Evolutionary conservation across 1,139 yeast genomes (phyloP).

Genomic region (Protomyces pachydermus): DNA sequence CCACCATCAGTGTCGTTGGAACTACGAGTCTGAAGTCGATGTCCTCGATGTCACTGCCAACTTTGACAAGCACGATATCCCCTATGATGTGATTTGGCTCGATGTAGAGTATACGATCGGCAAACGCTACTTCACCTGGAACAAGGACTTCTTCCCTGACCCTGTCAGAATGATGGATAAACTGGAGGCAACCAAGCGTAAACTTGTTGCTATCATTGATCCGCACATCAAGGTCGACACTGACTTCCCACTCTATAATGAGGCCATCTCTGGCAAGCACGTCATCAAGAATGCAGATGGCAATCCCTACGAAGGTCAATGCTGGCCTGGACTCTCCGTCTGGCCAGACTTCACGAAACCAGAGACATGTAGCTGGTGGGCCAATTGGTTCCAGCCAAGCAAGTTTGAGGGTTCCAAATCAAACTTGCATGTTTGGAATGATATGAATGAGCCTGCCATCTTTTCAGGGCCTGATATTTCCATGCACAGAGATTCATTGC

Average conservation of each 20-base stretch:
- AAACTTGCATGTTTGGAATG: constrained; percentile 88
- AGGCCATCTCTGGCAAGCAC: constrained; percentile 43
- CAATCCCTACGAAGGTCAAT: constrained; percentile 67
- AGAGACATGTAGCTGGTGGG: constrained; percentile 58
- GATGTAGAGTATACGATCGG: constrained; percentile 87
- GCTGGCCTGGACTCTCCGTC: constrained; percentile 97
- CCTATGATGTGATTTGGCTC: constrained; percentile 91
- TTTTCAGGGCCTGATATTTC: constrained; percentile 93
- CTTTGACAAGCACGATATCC: constrained; percentile 71
- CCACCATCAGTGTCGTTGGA: constrained; percentile 97
- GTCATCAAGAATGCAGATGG: constrained; percentile 49
- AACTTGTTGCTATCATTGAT: constrained; percentile 78
- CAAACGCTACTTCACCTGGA: constrained; percentile 91
- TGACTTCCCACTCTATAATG: constrained; percentile 61
- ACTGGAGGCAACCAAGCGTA: constrained; percentile 68
- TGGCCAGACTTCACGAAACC: constrained; percentile 88
- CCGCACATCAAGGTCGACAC: constrained; percentile 70
- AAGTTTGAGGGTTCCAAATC: constrained; percentile 46
- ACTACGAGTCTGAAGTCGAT: constrained; percentile 82
- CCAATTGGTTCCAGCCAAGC: constrained; percentile 40
- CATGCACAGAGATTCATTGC: constrained; percentile 74
- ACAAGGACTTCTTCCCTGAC: constrained; percentile 63
- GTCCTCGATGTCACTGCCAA: constrained; percentile 62
- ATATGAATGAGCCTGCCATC: constrained; percentile 96
- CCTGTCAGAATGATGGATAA: constrained; percentile 62